phyloP scores from a whole-genome alignment of 495 filamentous ascomycete species.

The Trichoderma virens region DNA sequence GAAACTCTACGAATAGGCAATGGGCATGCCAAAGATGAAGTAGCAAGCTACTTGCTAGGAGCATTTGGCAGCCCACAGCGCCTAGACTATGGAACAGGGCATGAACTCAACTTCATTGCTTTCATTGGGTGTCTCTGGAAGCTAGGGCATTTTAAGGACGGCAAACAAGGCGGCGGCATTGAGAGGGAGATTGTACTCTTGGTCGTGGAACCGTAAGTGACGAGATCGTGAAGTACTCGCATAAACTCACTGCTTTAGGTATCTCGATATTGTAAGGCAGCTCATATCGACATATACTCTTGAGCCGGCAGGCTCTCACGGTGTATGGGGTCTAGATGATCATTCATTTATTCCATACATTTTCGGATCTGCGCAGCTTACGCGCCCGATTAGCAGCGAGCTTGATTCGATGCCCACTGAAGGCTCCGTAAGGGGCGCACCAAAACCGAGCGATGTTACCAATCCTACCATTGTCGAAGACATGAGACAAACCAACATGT shows the following conservation, averaged over 20 bases:
- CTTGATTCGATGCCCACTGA: slow-evolving; percentile 62
- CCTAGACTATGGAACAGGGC: slow-evolving; percentile 92
- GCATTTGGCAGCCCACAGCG: slow-evolving; percentile 83
- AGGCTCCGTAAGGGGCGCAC: slow-evolving; percentile 65
- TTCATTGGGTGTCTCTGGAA: slow-evolving; percentile 91
- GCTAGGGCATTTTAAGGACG: slow-evolving; percentile 64
- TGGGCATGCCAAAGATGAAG: slow-evolving; percentile 43
- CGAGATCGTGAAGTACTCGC: not conserved
- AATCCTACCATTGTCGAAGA: slow-evolving; percentile 58
- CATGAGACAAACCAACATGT: slow-evolving; percentile 71
- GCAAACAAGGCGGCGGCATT: slow-evolving; percentile 32
- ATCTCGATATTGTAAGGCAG: slow-evolving; percentile 73
- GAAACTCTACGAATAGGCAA: slow-evolving; percentile 29
- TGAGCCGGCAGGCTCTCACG: slow-evolving; percentile 91
- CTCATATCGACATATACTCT: slow-evolving; percentile 89
- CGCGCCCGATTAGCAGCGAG: slow-evolving; percentile 57
- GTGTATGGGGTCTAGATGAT: slow-evolving; percentile 95
- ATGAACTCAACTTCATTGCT: slow-evolving; percentile 89
- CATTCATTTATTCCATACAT: slow-evolving; percentile 96
- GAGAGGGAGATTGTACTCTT: slow-evolving; percentile 74
- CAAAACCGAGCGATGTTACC: slow-evolving; percentile 59
- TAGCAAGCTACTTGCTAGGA: slow-evolving; percentile 73
- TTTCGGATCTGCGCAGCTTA: slow-evolving; percentile 85
- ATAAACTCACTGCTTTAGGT: slow-evolving; percentile 33
- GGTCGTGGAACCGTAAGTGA: slow-evolving; percentile 68